Percentiles rank a stretch among this genome's conserved stretches.
These are phyloP conservation scores for Picochlorum costavermella DNA, from an alignment of 139 green algal species.

Conservation along the genomic window DNA sequence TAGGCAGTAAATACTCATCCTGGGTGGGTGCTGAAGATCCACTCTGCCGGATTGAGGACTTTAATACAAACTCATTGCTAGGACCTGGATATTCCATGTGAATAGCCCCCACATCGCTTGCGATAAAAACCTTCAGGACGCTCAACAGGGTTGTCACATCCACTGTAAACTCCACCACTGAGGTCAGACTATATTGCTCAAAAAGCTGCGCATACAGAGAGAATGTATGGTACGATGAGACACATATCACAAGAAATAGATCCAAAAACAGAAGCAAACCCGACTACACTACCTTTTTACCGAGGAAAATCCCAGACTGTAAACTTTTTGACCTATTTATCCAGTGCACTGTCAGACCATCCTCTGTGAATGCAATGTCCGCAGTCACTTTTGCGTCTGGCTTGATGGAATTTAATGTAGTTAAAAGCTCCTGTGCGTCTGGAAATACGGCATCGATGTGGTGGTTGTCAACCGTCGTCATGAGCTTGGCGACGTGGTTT, in stretches of 20 bases:
- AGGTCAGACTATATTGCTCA: neutral
- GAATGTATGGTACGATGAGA: neutral
- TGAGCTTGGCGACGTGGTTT: neutral
- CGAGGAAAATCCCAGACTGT: slow-evolving; percentile 24
- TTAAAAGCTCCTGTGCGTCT: neutral
- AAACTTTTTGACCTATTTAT: slow-evolving; percentile 11
- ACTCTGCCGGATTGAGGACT: slow-evolving; percentile 6
- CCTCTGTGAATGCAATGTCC: neutral
- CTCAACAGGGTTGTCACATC: slow-evolving; percentile 11
- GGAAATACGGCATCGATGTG: too few relatives aligned
- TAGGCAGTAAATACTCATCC: neutral
- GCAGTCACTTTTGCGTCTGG: neutral
- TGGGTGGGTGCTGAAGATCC: neutral
- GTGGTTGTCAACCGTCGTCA: neutral
- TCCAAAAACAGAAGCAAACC: neutral
- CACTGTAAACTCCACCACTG: slow-evolving; percentile 3
- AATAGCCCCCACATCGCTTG: slow-evolving; percentile 11
- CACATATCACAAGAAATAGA: neutral
- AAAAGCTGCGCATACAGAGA: slow-evolving; percentile 12
- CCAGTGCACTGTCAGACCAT: slow-evolving; percentile 10
- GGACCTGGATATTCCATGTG: slow-evolving; percentile 17
- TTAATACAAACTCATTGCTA: slow-evolving; percentile 12
- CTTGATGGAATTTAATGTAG: slow-evolving; percentile 1
- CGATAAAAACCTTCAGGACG: slow-evolving; percentile 13
- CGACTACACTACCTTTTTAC: slow-evolving; percentile 5